A percentile compares a stretch with the other conserved stretches of the same genome.
Conservation (phyloP, 202 grass and related monocot species). For the Zoysia matrella region DNA sequence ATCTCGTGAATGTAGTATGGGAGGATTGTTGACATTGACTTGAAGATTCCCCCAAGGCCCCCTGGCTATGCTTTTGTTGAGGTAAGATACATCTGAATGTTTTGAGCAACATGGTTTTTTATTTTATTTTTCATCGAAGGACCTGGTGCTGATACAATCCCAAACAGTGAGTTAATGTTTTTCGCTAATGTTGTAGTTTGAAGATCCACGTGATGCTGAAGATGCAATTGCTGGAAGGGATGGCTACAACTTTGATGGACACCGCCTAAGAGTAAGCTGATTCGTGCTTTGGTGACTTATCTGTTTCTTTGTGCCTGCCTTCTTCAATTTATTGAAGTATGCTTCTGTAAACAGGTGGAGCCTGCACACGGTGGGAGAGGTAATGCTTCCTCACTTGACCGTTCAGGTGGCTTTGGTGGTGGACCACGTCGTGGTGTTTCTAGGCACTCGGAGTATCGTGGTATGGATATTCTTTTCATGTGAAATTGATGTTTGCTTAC, state of each 20-base stretch:
- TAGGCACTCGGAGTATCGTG: constrained; percentile 85
- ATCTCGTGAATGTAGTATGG: too few species aligned
- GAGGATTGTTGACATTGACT: too few species aligned
- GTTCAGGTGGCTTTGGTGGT: constrained; percentile 61
- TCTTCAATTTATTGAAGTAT: neutral
- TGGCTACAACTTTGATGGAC: constrained; percentile 94
- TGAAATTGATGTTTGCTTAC: constrained; percentile 5
- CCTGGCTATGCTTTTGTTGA: constrained; percentile 95
- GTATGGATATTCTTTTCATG: constrained; percentile 39
- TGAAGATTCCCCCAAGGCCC: too few species aligned
- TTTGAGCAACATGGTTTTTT: neutral
- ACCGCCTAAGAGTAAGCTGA: constrained; percentile 70
- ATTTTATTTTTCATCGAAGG: neutral
- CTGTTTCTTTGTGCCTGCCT: neutral
- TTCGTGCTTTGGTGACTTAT: constrained; percentile 1
- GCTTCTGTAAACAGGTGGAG: constrained; percentile 66
- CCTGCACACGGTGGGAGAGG: neutral
- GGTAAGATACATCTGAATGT: constrained; percentile 45
- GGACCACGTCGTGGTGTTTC: constrained; percentile 74
- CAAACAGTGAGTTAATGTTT: constrained; percentile 1
- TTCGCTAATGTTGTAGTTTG: constrained; percentile 65
- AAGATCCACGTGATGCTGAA: constrained; percentile 93
- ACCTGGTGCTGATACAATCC: neutral
- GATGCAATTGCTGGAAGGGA: constrained; percentile 19
- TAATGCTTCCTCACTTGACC: constrained; percentile 5